Conservation (phyloP, 805 yeast species). For the Cyberlindnera samutprakarnensis region DNA sequence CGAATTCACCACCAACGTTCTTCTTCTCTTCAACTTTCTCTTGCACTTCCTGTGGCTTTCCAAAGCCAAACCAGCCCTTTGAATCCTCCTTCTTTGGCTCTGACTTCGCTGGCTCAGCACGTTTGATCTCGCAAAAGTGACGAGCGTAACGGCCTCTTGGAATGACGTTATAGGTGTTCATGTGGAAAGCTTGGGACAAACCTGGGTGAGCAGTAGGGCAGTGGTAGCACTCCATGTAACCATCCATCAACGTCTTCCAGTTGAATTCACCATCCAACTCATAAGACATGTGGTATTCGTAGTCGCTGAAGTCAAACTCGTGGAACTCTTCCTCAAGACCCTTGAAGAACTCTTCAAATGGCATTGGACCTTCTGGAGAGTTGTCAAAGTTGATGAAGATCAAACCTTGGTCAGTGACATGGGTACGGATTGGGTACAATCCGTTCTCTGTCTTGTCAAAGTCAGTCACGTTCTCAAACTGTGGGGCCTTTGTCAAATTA, state of each 20-base stretch:
- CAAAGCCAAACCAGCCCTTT: constrained; percentile 47
- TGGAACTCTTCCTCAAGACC: constrained; percentile 46
- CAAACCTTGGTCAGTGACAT: constrained; percentile 48
- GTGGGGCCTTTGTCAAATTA: constrained; percentile 51
- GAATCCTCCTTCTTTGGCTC: constrained; percentile 23
- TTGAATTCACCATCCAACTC: constrained; percentile 57
- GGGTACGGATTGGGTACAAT: constrained; percentile 45
- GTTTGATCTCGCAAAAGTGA: constrained; percentile 49
- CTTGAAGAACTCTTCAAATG: constrained; percentile 44
- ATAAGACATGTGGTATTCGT: constrained; percentile 58
- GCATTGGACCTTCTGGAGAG: constrained; percentile 28
- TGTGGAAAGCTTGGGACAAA: constrained; percentile 44
- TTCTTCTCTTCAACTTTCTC: constrained; percentile 24
- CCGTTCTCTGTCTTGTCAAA: constrained; percentile 49
- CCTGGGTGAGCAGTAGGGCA: constrained; percentile 67
- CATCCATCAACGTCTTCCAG: constrained; percentile 64
- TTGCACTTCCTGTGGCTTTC: constrained; percentile 23
- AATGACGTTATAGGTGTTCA: constrained; percentile 59
- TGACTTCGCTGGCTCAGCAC: constrained; percentile 19
- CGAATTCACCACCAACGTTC: constrained; percentile 55
- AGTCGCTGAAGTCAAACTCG: constrained; percentile 53
- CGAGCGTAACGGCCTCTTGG: constrained; percentile 54
- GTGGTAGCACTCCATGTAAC: constrained; percentile 62
- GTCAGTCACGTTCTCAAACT: constrained; percentile 51
- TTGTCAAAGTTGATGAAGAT: constrained; percentile 49